These are phyloP conservation scores for Parastagonospora nodorum DNA, from an alignment of 2,329 filamentous ascomycete genomes.

Conservation along the genomic window DNA sequence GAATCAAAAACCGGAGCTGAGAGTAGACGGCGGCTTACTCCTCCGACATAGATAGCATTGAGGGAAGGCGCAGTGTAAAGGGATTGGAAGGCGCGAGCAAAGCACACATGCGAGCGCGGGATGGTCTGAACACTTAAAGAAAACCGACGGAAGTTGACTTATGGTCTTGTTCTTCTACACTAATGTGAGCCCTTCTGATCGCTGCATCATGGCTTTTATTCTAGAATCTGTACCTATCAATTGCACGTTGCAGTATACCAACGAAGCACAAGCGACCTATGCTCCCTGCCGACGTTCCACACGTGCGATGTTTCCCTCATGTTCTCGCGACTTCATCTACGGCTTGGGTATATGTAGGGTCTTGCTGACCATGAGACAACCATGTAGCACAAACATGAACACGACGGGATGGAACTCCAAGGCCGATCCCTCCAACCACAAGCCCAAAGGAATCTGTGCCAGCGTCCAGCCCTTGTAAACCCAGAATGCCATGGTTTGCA, in stretches of 20 bases:
- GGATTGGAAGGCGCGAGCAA: too few relatives aligned
- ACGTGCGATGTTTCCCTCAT: background rate
- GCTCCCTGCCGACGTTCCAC: background rate
- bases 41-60: too few relatives aligned
- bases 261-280: background rate
- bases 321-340: conserved; percentile 27
- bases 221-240: too few relatives aligned
- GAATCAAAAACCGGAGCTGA: too few relatives aligned
- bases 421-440: conserved; percentile 66
- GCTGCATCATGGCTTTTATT: too few relatives aligned
- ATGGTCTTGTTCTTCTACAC: too few relatives aligned
- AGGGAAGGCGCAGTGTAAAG: too few relatives aligned
- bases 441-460: conserved; percentile 76
- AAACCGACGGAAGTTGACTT: too few relatives aligned
- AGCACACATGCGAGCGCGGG: too few relatives aligned
- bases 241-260: background rate
- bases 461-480: conserved; percentile 79
- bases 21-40: too few relatives aligned
- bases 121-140: too few relatives aligned
- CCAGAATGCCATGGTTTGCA: conserved; percentile 88
- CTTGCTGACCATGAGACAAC: conserved; percentile 94
- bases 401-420: conserved; percentile 87
- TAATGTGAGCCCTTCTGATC: too few relatives aligned
- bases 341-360: conserved; percentile 93
- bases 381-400: conserved; percentile 82